Evolutionary conservation across 2,329 filamentous ascomycete genomes (phyloP).

Genomic region (Stagonosporopsis chrysanthemi): DNA sequence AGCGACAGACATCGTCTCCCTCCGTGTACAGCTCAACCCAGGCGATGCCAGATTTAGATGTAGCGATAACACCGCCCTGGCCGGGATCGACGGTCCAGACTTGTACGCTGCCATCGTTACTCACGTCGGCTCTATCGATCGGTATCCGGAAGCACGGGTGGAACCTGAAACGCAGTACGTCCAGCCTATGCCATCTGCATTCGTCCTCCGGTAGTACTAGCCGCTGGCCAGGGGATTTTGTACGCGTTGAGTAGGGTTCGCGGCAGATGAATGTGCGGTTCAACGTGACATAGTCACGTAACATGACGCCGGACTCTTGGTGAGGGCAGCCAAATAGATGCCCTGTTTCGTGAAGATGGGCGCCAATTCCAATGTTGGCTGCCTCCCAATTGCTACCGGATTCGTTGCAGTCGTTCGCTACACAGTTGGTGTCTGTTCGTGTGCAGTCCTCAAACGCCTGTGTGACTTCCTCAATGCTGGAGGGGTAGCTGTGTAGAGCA

Average conservation of each 20-base stretch:
- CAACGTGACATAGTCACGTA: slow-evolving; percentile 82
- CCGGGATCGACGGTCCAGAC: slow-evolving; percentile 84
- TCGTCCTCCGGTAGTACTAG: slow-evolving; percentile 79
- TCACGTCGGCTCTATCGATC: slow-evolving; percentile 66
- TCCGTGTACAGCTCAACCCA: slow-evolving; percentile 84
- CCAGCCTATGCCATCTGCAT: slow-evolving; percentile 89
- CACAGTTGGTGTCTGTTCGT: slow-evolving; percentile 77
- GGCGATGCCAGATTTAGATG: slow-evolving; percentile 80
- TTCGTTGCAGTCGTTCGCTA: slow-evolving; percentile 87
- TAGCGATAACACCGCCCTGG: slow-evolving; percentile 79
- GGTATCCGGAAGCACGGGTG: slow-evolving; percentile 91
- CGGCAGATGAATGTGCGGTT: slow-evolving; percentile 83
- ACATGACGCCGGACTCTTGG: slow-evolving; percentile 91
- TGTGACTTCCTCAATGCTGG: slow-evolving; percentile 86
- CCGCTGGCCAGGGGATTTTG: slow-evolving; percentile 78
- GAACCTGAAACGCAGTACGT: slow-evolving; percentile 84
- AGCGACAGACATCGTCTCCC: slow-evolving; percentile 79
- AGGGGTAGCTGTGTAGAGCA: slow-evolving; percentile 87
- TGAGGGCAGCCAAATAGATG: slow-evolving; percentile 91
- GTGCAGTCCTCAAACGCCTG: slow-evolving; percentile 91
- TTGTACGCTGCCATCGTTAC: slow-evolving; percentile 78
- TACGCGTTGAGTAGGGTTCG: slow-evolving; percentile 87
- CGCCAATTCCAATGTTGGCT: slow-evolving; percentile 92
- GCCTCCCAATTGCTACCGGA: slow-evolving; percentile 93
- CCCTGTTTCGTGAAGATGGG: slow-evolving; percentile 89